These are phyloP conservation scores for Globisporangium ultimum DNA, from an alignment of 352 stramenopile genomes.

Conservation along the genomic window DNA sequence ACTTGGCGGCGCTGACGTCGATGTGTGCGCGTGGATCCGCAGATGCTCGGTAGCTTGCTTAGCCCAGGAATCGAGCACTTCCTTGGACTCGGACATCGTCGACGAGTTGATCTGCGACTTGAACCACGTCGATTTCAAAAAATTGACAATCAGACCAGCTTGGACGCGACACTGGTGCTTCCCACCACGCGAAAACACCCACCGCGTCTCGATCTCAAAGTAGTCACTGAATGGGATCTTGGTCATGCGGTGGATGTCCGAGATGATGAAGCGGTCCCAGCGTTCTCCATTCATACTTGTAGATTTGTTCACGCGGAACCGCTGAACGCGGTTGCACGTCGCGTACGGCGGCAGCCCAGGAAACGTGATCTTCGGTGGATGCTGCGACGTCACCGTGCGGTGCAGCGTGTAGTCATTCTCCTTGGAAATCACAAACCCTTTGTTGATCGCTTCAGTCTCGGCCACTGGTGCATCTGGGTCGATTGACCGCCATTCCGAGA, in stretches of 20 bases:
- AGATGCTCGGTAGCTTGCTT: constrained; percentile 50
- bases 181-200: constrained; percentile 69
- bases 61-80: constrained; percentile 59
- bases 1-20: too few species aligned
- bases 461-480: constrained; percentile 23
- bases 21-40: constrained; percentile 24
- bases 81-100: constrained; percentile 65
- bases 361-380: constrained; percentile 62
- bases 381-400: constrained; percentile 43
- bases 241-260: constrained; percentile 61
- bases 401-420: constrained; percentile 46
- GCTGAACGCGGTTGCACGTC: constrained; percentile 41
- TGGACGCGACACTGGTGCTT: constrained; percentile 76
- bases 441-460: constrained; percentile 17
- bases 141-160: constrained; percentile 69
- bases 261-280: constrained; percentile 61
- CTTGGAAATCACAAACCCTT: constrained; percentile 47
- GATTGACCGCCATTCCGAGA: constrained; percentile 43
- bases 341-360: constrained; percentile 53
- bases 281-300: constrained; percentile 27
- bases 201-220: constrained; percentile 82
- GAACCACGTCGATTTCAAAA: constrained; percentile 81
- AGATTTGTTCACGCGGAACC: constrained; percentile 42
- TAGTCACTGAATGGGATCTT: constrained; percentile 81
- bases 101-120: constrained; percentile 83